Conservation (phyloP, 257 asterid species). For the Jaltomata sinuosa region DNA sequence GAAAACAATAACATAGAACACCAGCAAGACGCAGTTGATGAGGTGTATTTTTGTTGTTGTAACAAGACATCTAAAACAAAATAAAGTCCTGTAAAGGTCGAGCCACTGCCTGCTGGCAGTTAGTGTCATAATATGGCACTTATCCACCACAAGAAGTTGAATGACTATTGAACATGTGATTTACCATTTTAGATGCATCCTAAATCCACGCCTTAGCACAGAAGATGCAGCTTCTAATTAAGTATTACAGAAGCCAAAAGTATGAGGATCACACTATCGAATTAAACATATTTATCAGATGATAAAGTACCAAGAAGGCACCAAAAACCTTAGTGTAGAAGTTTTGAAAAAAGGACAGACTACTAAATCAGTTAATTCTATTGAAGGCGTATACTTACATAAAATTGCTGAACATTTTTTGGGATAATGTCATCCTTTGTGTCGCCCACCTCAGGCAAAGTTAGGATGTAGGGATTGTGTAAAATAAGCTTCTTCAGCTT, state of each 20-base stretch:
- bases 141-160: not conserved
- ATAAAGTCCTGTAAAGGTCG: not conserved
- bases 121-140: not conserved
- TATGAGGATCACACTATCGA: not conserved
- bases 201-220: not conserved
- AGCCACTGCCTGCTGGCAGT: not conserved
- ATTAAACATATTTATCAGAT: not conserved
- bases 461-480: constrained; percentile 81
- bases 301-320: not conserved
- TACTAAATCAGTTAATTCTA: not conserved
- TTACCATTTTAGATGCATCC: not conserved
- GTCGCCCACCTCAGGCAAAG: constrained; percentile 79
- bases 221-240: not conserved
- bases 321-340: not conserved
- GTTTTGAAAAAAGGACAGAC: not conserved
- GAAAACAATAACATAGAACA: not conserved
- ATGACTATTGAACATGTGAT: not conserved
- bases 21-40: not conserved
- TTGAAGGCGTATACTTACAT: constrained; percentile 42
- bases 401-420: constrained; percentile 79
- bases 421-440: constrained; percentile 83
- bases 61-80: not conserved
- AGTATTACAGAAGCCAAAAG: not conserved
- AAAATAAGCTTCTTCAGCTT: constrained; percentile 86
- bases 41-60: not conserved